These are phyloP conservation scores for Hyaloscypha bicolor DNA, from an alignment of 495 filamentous ascomycete species.

Conservation along the genomic window DNA sequence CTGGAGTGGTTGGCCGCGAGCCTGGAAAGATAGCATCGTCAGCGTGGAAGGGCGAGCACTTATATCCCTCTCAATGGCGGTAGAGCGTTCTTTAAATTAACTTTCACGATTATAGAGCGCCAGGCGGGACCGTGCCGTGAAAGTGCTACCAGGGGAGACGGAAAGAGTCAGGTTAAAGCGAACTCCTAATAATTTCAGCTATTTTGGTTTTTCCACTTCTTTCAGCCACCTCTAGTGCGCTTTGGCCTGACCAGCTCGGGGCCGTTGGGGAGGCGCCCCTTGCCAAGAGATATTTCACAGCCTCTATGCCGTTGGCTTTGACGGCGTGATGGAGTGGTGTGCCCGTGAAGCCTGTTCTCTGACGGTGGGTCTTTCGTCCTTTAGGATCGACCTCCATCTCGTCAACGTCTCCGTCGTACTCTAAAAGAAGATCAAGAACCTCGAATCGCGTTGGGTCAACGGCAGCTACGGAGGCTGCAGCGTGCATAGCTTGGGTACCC, in stretches of 20 bases:
- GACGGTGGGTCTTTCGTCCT: background rate
- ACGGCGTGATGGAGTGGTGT: constrained; percentile 6
- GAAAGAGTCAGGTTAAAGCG: background rate
- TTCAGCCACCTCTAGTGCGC: constrained; percentile 5
- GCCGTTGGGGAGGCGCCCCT: constrained; percentile 2
- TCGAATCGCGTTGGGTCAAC: constrained; percentile 2
- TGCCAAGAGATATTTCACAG: constrained; percentile 3
- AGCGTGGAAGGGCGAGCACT: constrained; percentile 4
- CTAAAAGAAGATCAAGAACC: constrained; percentile 2
- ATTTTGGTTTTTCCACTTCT: background rate
- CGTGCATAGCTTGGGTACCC: constrained; percentile 1
- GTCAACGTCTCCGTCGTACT: constrained; percentile 2
- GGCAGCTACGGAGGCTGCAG: background rate
- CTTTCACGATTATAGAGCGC: background rate
- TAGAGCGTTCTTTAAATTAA: background rate
- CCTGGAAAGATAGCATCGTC: background rate
- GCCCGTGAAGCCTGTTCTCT: background rate
- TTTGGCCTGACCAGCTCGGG: background rate
- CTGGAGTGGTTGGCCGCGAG: background rate
- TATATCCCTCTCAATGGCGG: constrained; percentile 5
- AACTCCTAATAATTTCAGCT: constrained; percentile 11
- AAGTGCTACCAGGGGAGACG: background rate
- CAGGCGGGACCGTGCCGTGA: background rate
- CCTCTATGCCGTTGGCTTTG: background rate
- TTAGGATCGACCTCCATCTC: constrained; percentile 7